Percentiles rank a stretch among this genome's conserved stretches.
These are phyloP conservation scores for Paradendryphiella salina DNA, from an alignment of 2,329 filamentous ascomycete species.

Conservation along the genomic window DNA sequence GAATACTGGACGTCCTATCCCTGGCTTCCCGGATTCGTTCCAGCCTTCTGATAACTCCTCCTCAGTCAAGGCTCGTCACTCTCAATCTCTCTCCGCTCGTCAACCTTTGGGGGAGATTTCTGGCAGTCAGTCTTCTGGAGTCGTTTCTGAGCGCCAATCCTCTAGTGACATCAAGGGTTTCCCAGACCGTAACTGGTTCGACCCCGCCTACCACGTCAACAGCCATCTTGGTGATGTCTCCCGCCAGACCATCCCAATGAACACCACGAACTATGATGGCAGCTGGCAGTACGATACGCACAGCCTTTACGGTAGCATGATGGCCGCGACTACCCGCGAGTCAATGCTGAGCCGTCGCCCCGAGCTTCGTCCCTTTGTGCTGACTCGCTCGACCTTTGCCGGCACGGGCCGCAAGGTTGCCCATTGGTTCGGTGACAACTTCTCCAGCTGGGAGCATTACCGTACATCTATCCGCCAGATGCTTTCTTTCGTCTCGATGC, in stretches of 20 bases:
- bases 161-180: conserved; percentile 58
- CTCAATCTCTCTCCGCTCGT: not conserved
- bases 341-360: conserved; percentile 71
- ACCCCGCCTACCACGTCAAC: conserved; percentile 66
- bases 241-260: conserved; percentile 62
- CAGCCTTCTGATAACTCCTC: conserved; percentile 56
- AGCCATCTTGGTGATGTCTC: conserved; percentile 59
- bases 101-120: not conserved
- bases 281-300: conserved; percentile 73
- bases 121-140: not conserved
- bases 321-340: conserved; percentile 66
- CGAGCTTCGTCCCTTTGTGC: conserved; percentile 66
- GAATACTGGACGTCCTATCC: conserved; percentile 64
- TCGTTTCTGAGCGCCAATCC: conserved; percentile 16
- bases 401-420: conserved; percentile 66
- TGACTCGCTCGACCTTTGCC: conserved; percentile 76
- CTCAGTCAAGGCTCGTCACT: conserved; percentile 9
- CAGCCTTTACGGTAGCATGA: conserved; percentile 76
- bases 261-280: conserved; percentile 69
- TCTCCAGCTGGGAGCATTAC: conserved; percentile 52
- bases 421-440: conserved; percentile 65
- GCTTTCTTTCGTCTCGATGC: conserved; percentile 53
- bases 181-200: conserved; percentile 64
- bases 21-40: conserved; percentile 70
- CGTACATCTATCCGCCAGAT: conserved; percentile 49